These are phyloP conservation scores for Talaromyces sp. DNA, from an alignment of 2,329 filamentous ascomycete genomes.

Conservation along the genomic window DNA sequence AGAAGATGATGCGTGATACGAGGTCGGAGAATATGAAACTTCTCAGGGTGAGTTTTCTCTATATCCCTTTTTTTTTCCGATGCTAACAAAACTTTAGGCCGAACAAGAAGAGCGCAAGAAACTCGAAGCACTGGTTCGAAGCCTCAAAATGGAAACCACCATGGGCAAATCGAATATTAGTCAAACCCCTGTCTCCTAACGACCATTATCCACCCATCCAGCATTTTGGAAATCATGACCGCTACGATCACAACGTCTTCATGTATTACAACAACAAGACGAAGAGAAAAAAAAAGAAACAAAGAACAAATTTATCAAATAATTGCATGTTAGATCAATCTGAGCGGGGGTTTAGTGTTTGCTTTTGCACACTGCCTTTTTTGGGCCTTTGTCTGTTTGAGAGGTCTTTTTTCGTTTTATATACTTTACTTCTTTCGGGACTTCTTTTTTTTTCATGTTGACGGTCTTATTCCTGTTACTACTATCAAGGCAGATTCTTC, in stretches of 20 bases:
- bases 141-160: conserved; percentile 39
- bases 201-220: neutral
- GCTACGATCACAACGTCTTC: conserved; percentile 4
- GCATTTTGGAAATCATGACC: conserved; percentile 12
- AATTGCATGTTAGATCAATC: neutral
- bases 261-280: neutral
- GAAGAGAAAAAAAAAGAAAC: neutral
- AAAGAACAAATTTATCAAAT: neutral
- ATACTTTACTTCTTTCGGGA: neutral
- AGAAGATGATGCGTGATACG: conserved; percentile 75
- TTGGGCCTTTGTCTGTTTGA: neutral
- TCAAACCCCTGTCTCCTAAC: conserved; percentile 23
- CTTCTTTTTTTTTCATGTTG: neutral
- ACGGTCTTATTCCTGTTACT: neutral
- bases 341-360: neutral
- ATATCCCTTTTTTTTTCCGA: neutral
- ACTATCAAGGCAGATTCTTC: neutral
- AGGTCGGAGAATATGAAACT: conserved; percentile 61
- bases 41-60: conserved; percentile 52
- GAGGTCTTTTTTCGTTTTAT: neutral
- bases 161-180: conserved; percentile 30
- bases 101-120: conserved; percentile 68
- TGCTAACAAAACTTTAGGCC: conserved; percentile 41
- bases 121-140: conserved; percentile 60
- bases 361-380: neutral